Evolutionary conservation across 768 basidiomycete genomes (phyloP).

Genomic region (Mrakia hoshinonis): DNA sequence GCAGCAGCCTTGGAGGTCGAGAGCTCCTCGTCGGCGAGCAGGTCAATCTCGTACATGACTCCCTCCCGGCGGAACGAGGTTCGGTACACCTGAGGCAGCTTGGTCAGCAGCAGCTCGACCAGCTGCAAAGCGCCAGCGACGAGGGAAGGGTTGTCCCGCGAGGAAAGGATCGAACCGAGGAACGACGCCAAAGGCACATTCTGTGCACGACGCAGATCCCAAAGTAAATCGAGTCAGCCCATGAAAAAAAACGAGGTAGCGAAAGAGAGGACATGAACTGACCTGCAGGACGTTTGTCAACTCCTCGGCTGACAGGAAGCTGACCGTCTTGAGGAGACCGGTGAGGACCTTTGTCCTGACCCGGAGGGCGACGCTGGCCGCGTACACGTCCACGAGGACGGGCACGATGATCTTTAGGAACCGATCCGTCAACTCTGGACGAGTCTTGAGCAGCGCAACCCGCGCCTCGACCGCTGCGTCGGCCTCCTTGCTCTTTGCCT

Average conservation of each 20-base stretch:
- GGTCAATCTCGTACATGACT: slow-evolving; percentile 88
- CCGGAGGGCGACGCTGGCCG: slow-evolving; percentile 84
- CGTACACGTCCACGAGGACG: slow-evolving; percentile 94
- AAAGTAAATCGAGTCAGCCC: not conserved
- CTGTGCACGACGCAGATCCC: slow-evolving; percentile 45
- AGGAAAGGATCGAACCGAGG: slow-evolving; percentile 84
- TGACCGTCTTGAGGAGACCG: slow-evolving; percentile 79
- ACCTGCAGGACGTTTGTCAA: slow-evolving; percentile 71
- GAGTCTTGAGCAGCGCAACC: slow-evolving; percentile 64
- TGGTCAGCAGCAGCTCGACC: slow-evolving; percentile 78
- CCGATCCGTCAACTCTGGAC: slow-evolving; percentile 61
- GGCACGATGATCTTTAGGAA: slow-evolving; percentile 87
- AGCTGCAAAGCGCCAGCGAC: slow-evolving; percentile 85
- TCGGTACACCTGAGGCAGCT: slow-evolving; percentile 73
- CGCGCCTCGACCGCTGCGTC: slow-evolving; percentile 48
- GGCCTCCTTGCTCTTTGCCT: slow-evolving; percentile 40
- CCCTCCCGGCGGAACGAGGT: slow-evolving; percentile 89
- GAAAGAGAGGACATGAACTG: slow-evolving; percentile 34
- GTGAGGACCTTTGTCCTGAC: slow-evolving; percentile 82
- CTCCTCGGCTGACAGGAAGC: slow-evolving; percentile 70
- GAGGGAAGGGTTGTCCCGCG: slow-evolving; percentile 76
- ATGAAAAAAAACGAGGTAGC: not conserved
- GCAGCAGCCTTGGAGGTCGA: slow-evolving; percentile 40
- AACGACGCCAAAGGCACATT: slow-evolving; percentile 92
- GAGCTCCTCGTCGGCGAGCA: slow-evolving; percentile 58